phyloP scores from a whole-genome alignment of 169 alveolate species.

The Plasmodium billcollinsi region DNA sequence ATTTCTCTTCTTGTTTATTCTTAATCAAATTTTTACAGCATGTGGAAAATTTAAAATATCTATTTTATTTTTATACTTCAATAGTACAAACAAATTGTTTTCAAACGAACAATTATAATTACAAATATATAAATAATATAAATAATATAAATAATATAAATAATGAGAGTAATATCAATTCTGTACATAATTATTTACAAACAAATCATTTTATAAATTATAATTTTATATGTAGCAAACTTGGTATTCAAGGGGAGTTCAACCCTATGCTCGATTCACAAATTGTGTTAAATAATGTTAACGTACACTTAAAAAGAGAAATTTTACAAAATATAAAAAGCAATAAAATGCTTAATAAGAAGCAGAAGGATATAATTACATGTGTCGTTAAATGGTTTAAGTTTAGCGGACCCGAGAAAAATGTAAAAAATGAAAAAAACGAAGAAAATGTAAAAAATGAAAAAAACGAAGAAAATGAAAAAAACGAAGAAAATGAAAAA shows the following conservation, averaged over 20 bases:
- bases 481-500: no score
- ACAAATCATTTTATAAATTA: neutral
- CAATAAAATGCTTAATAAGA: slow-evolving; percentile 14
- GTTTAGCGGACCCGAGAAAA: neutral
- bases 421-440: no score
- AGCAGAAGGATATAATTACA: slow-evolving; percentile 27
- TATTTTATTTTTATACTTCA: slow-evolving; percentile 30
- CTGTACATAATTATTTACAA: no score
- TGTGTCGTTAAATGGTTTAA: slow-evolving; percentile 26
- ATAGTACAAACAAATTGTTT: neutral
- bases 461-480: no score
- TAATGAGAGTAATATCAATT: neutral
- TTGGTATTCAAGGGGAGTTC: slow-evolving; percentile 6
- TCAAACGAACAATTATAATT: neutral
- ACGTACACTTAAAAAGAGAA: neutral
- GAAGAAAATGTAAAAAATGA: no score
- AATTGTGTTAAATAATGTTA: slow-evolving; percentile 18
- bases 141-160: neutral
- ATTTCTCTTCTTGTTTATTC: slow-evolving; percentile 32
- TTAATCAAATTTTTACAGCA: slow-evolving; percentile 17
- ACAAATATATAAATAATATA: no score
- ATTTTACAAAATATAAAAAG: neutral
- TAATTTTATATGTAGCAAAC: neutral
- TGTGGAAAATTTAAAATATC: slow-evolving; percentile 27
- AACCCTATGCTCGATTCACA: neutral